Evolutionary conservation across 257 asterid genomes (phyloP), one percentile per base, ranked within the genome.

Genomic region (Fraxinus pennsylvanica): DNA sequence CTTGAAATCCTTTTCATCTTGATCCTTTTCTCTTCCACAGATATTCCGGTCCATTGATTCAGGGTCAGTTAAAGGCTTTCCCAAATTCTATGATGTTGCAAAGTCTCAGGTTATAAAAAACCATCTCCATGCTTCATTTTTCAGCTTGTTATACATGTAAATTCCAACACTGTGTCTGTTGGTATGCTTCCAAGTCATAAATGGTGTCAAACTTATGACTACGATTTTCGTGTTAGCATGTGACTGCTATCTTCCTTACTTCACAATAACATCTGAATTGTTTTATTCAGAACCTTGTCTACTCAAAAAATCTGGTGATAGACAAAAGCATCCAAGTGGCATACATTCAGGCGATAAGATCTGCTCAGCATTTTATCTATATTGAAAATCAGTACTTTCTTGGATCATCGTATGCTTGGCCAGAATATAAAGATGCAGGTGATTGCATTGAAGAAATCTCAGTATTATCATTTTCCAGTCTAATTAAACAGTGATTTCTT

Each of bases 41-140:
- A 89, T 94, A 73, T 94, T 94, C 85, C 92, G 98, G 78, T 94
- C 98, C 80, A 94, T 94, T 19, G 98, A 94, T 84, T 94, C 98
- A 30, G 98, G 97, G 50, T 92, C 98, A 32, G 82, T 89, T 72
- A 88, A 85, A 83, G 98, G 98, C 66, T 92, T 92, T 72, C 97
- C 97, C 63, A 92, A 90, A 78, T 80, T 72, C 54, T 74, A 61
- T 72, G 90, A 91, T 81, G 90, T 71, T 70, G 93, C 92, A 59
- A 81, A 86, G 78, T 82, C 82, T 74, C 94, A 87, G 96, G 97
- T 92, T 71, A 80, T 45, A 74, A 81, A 68, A 57, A 76, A 36
- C 75, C 35, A n/a, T 79, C 47, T 59, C 68, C 45, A 67, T 68
- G 30, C 63, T 27, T 74, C 69, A 63, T 63, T 63, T 63, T 25